Conservation (phyloP, 2,329 filamentous ascomycete species). For the Xylariomycetidae sp. region DNA sequence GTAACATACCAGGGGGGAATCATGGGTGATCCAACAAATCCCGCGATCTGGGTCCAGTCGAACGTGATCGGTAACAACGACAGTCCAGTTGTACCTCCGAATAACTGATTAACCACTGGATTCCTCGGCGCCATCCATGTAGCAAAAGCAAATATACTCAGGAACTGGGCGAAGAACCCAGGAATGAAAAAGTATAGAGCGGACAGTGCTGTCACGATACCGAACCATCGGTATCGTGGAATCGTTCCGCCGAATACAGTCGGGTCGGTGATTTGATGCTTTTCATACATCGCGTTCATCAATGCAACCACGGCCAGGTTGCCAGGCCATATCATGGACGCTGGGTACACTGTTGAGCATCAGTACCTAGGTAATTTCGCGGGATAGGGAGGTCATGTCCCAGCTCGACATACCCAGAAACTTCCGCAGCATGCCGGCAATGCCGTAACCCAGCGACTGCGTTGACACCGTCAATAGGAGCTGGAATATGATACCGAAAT, state of each 20-base stretch:
- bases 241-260: conserved; percentile 57
- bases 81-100: conserved; percentile 62
- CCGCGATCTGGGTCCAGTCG: conserved; percentile 69
- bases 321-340: conserved; percentile 69
- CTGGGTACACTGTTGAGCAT: conserved; percentile 47
- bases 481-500: conserved; percentile 62
- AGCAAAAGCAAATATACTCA: conserved; percentile 64
- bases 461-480: conserved; percentile 61
- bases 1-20: conserved; percentile 58
- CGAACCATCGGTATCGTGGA: conserved; percentile 60
- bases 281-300: conserved; percentile 69
- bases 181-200: conserved; percentile 66
- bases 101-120: conserved; percentile 64
- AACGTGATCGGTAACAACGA: conserved; percentile 67
- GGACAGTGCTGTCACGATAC: conserved; percentile 47
- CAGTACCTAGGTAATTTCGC: conserved; percentile 2
- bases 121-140: conserved; percentile 69
- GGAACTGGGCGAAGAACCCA: conserved; percentile 61
- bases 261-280: conserved; percentile 41
- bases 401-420: conserved; percentile 49
- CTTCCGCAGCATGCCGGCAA: conserved; percentile 61
- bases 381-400: no score
- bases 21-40: conserved; percentile 61
- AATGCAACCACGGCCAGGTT: conserved; percentile 61
- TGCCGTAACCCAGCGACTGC: conserved; percentile 63